These are phyloP conservation scores for Melampsora larici-populina DNA, from an alignment of 1,284 basidiomycete genomes.

Conservation along the genomic window DNA sequence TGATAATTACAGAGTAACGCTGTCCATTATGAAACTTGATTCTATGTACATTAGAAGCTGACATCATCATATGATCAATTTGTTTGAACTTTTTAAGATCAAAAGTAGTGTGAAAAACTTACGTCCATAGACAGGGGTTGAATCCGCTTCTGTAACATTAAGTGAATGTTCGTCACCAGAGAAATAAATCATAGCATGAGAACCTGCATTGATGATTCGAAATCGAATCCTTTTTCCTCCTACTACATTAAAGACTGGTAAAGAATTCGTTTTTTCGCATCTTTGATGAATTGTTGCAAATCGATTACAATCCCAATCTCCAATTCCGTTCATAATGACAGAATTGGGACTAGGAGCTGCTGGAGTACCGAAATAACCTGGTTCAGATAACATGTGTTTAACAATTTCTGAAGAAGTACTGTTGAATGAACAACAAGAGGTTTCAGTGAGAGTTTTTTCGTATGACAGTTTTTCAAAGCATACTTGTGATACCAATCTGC, in stretches of 20 bases:
- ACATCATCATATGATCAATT: neutral
- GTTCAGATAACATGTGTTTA: conserved; percentile 40
- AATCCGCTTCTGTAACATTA: conserved; percentile 29
- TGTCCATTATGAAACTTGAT: conserved; percentile 25
- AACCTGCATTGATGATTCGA: conserved; percentile 60
- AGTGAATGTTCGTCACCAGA: conserved; percentile 47
- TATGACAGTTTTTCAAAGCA: conserved; percentile 38
- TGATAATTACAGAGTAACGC: conserved; percentile 21
- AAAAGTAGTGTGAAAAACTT: neutral
- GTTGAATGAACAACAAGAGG: conserved; percentile 41
- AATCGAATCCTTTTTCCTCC: conserved; percentile 56
- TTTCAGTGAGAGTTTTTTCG: conserved; percentile 36
- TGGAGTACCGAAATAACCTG: conserved; percentile 48
- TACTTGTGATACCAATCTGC: conserved; percentile 57
- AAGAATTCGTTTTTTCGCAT: conserved; percentile 46
- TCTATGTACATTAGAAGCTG: conserved; percentile 14
- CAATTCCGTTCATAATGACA: conserved; percentile 60
- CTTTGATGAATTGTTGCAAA: neutral
- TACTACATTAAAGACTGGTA: conserved; percentile 51
- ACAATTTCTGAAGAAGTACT: conserved; percentile 12
- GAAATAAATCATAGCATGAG: conserved; percentile 48
- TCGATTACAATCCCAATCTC: conserved; percentile 43
- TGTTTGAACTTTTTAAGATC: neutral
- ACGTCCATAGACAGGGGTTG: conserved; percentile 9
- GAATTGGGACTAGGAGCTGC: conserved; percentile 55